Evolutionary conservation across 352 stramenopile species (phyloP), one percentile per base, ranked within the genome.

Genomic region (Pythium volutum): DNA sequence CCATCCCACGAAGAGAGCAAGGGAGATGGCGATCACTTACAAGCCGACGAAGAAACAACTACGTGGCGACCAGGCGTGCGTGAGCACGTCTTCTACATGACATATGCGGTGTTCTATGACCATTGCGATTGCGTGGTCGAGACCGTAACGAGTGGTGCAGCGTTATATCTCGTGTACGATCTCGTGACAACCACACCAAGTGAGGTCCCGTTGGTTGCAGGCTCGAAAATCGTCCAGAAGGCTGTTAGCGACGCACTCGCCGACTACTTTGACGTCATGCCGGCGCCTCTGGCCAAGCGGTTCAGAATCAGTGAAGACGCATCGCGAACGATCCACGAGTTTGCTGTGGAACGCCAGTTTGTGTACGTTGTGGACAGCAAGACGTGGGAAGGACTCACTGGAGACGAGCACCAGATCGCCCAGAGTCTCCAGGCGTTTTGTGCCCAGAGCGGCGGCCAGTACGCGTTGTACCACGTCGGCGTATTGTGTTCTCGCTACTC

Each of bases 141-240:
- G 22, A 16, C 54, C 7, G 41, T 61, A 10, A 33, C 16, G 20
- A 20, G 18, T 22, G 54, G 41, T 16, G 52, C 16, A 10, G 26
- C 20, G 0, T 2, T 60, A 27, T 41, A 26, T 60, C 54, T 52
- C 29, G 41, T 61, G 27, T 61, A 61, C 54, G 54, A 61, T 41
- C n/a, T 61, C 4, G 27, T 16, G 27, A 53, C 54, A 4, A 45
- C 54, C 7, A 61, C 42, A 6, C 11, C 18, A 0, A 29, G 29
- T 18, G 41, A 61, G 20, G 31, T 61, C 0, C 54, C 54, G 41
- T 36, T 53, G 4, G 25, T 31, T 16, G 29, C 20, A 23, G 46
- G 26, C 25, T 3, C 25, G 10, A 36, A 23, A 0, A 26, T 39
- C 5, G 16, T 53, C 25, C 26, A 53, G 46, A 16, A 53, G 12